Base-by-base conservation (phyloP, 306 rosid genomes). In the Morella rubra region DNA sequence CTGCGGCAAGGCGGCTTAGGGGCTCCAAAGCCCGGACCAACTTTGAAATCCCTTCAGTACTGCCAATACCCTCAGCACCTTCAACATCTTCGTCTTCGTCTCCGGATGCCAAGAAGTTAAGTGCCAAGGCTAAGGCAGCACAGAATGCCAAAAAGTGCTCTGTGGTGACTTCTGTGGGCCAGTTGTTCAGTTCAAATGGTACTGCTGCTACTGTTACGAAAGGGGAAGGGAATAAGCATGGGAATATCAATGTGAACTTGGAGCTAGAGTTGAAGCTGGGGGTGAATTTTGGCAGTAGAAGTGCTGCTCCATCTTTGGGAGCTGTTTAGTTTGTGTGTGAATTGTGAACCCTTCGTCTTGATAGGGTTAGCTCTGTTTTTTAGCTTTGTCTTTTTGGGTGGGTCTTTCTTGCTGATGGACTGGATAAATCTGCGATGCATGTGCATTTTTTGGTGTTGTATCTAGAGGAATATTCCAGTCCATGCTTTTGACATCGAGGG, bases 11-110 rank as follows among this genome's bases (percentile, higher is more conserved):
- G 82, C 71, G 98, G 9, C 50, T 93, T 74, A 91, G 95, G 55
- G 98, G 98, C 0, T 85, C 97, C 0, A 91, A 93, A 67, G 98
- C 98, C 3, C 55, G 88, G 42, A 93, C 98, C 3, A 93, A 93
- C 84, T 93, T 93, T 51, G 86, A 85, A 76, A 85, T 91, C 37
- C 86, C 91, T 0, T 82, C 85, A 0, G 93, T 91, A 9, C 19
- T 93, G 16, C 98, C 98, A 2, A 9, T 82, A 1, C 32, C 78
- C 3, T 22, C 75, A 5, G 40, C 87, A 1, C 55, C 78, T 0
- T 46, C 82, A 1, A 53, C 82, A 37, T 54, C 90, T 44, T 75
- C 77, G 19, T 60, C 64, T 46, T 66, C 79, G 0, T 69, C 80
- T 11, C 69, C 60, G 1, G 87, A 60, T 2, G 74, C 19, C 41